phyloP scores from a whole-genome alignment of 1,284 basidiomycete species.

The Tremellales sp. region DNA sequence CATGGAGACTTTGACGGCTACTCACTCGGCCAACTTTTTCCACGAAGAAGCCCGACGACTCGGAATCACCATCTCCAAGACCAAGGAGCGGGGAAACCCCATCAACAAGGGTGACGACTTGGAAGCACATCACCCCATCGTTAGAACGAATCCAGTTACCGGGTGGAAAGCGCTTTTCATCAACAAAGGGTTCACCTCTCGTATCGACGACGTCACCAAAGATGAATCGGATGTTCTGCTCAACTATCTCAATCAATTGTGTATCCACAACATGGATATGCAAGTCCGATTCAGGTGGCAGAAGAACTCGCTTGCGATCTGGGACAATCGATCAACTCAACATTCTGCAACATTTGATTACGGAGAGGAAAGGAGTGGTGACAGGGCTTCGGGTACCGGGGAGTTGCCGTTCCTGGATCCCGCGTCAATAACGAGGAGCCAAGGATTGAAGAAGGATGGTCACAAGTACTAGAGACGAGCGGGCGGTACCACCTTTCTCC shows the following conservation, averaged over 20 bases:
- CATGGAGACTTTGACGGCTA: slow-evolving; percentile 59
- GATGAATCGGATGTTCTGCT: slow-evolving; percentile 57
- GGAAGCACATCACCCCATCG: slow-evolving; percentile 55
- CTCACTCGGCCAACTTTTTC: slow-evolving; percentile 60
- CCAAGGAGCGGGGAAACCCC: slow-evolving; percentile 54
- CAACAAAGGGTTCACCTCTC: slow-evolving; percentile 59
- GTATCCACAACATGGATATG: slow-evolving; percentile 55
- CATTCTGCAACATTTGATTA: slow-evolving; percentile 57
- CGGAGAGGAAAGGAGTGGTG: slow-evolving; percentile 53
- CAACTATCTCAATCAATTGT: slow-evolving; percentile 28
- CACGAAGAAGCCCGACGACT: slow-evolving; percentile 45
- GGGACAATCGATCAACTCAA: slow-evolving; percentile 54
- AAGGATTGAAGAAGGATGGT: slow-evolving; percentile 46
- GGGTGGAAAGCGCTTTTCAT: slow-evolving; percentile 65
- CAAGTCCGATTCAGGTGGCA: slow-evolving; percentile 55
- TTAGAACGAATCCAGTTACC: slow-evolving; percentile 54
- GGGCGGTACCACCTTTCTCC: no score
- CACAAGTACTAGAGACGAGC: slow-evolving; percentile 25
- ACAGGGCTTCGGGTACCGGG: slow-evolving; percentile 61
- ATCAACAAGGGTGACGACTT: slow-evolving; percentile 58
- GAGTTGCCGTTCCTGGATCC: slow-evolving; percentile 62
- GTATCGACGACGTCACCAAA: slow-evolving; percentile 58
- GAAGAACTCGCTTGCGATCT: slow-evolving; percentile 48
- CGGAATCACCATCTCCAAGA: slow-evolving; percentile 28
- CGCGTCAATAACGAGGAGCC: slow-evolving; percentile 53